Evolutionary conservation across 306 rosid species (phyloP), one percentile per base, ranked within the genome.

Genomic region (Casuarina cunninghamiana): DNA sequence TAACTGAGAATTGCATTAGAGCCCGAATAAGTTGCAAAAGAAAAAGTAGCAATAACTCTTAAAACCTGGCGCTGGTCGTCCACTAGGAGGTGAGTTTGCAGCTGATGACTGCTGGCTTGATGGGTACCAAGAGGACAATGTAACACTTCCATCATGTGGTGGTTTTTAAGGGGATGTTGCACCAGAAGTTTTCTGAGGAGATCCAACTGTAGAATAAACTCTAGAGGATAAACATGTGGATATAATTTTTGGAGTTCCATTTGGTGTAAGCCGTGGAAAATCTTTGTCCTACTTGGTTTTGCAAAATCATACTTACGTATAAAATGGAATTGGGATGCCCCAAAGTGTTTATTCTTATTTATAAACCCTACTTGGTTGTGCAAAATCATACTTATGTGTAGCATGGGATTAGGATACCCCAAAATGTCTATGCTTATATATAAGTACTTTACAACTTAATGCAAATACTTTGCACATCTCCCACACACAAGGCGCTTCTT

Each of bases 81-180:
- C 32, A 26, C 32, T 0, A 0, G 32, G 32, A 26, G 32, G 32
- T 26, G 32, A 26, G 32, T 26, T 26, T 77, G 99, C 97, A 55
- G 99, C 98, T 54, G 99, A 96, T 50, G 99, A 93, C 88, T 90
- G 99, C 89, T 96, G 98, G 88, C 99, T 96, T 71, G 99, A 93
- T 57, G 98, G 83, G 84, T 90, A 89, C 99, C 99, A 96, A 9
- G 97, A 81, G 69, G 99, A 84, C 57, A 87, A 57, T 61, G 92
- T 85, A 50, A 77, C 69, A 4, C 90, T 90, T 54, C 90, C 92
- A 6, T 92, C 97, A 55, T 87, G 87, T 50, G 93, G 82, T 39
- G 67, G 72, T 78, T 84, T 93, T 53, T 90, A 80, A 21, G 99
- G 99, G 82, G 99, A 93, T 75, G 93, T 84, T 63, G 91, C 75